Evolutionary conservation across 768 basidiomycete genomes (phyloP).

Genomic region (Trametes gibbosa): DNA sequence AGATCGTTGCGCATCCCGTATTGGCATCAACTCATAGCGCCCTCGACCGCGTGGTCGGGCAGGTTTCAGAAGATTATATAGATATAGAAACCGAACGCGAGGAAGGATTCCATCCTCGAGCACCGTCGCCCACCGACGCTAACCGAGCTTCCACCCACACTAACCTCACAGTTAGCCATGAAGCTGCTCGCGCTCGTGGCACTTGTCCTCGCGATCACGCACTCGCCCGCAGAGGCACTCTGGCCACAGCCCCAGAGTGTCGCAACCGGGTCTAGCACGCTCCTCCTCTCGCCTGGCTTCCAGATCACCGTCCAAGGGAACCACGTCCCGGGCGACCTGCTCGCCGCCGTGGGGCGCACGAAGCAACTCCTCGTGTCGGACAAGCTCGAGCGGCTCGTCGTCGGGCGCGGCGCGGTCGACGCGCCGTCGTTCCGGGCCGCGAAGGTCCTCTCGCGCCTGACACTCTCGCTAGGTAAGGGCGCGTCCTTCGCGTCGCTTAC

Average conservation of each 20-base stretch:
- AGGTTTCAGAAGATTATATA: background rate
- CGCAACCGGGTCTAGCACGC: constrained; percentile 29
- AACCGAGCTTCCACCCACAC: background rate
- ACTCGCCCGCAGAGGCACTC: constrained; percentile 24
- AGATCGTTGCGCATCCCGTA: background rate
- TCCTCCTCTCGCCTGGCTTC: constrained; percentile 47
- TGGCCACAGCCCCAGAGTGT: constrained; percentile 38
- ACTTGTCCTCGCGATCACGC: constrained; percentile 19
- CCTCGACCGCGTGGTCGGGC: constrained; percentile 2
- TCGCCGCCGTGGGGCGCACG: constrained; percentile 53
- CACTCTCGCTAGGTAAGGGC: constrained; percentile 39
- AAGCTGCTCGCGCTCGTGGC: constrained; percentile 20
- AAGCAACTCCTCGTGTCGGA: constrained; percentile 45
- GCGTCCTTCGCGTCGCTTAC: constrained; percentile 42
- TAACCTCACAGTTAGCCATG: constrained; percentile 1
- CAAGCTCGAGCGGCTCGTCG: constrained; percentile 55
- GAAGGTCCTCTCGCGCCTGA: constrained; percentile 40
- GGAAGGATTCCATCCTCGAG: background rate
- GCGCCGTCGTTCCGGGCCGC: constrained; percentile 37
- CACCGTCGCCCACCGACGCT: background rate
- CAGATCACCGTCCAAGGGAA: constrained; percentile 40
- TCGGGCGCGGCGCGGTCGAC: constrained; percentile 56
- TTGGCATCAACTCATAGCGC: constrained; percentile 4
- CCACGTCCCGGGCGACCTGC: constrained; percentile 52
- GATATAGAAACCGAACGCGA: background rate